phyloP scores from a whole-genome alignment of 345 rosid species.

The Brassica juncea region DNA sequence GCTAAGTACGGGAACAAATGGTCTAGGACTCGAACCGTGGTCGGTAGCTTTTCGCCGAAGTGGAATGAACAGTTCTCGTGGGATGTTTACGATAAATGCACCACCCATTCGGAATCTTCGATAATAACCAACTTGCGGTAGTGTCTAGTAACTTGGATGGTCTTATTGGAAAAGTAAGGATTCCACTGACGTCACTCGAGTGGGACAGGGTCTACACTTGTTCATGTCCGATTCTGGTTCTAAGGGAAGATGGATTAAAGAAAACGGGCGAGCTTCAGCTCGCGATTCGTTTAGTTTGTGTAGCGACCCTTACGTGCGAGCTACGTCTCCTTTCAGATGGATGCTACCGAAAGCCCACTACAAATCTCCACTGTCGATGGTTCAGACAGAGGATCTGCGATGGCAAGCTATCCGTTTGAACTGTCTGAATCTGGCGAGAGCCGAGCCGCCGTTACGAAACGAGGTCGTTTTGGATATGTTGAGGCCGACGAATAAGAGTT shows the following conservation, averaged over 20 bases:
- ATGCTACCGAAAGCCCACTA: background rate
- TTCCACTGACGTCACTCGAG: background rate
- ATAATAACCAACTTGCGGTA: background rate
- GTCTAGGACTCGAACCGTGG: constrained; percentile 35
- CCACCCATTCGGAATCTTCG: constrained; percentile 28
- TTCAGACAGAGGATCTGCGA: background rate
- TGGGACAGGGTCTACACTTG: background rate
- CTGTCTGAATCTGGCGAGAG: background rate
- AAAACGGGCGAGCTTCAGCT: background rate
- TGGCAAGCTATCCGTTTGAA: background rate
- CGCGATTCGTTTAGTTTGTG: background rate
- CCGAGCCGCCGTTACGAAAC: background rate
- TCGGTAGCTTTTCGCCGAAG: constrained; percentile 5
- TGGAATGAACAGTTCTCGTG: constrained; percentile 35
- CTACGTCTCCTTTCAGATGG: background rate
- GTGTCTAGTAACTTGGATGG: background rate
- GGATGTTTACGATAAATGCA: constrained; percentile 17
- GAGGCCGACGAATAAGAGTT: background rate
- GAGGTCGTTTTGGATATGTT: background rate
- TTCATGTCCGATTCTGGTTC: background rate
- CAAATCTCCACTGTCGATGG: background rate
- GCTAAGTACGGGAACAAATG: constrained; percentile 37
- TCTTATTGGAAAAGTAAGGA: background rate
- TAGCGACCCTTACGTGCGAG: background rate
- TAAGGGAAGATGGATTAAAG: background rate